Conservation (phyloP, 495 filamentous ascomycete genomes). For the Emericellopsis terricola region DNA sequence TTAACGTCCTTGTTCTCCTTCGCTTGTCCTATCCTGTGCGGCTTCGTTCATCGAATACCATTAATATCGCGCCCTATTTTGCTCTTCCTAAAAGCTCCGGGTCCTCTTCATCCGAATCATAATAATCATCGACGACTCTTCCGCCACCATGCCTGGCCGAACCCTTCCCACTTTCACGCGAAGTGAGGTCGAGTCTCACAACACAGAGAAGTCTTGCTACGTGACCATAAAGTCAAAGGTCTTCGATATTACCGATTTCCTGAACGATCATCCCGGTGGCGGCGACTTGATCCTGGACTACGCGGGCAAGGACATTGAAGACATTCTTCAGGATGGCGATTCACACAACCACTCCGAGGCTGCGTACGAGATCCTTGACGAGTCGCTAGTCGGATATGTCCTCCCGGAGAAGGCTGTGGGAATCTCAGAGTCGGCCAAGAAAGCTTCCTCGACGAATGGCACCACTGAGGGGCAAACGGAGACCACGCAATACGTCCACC, state of each 20-base stretch:
- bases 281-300: constrained; percentile 77
- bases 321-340: constrained; percentile 65
- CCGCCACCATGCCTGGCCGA: constrained; percentile 25
- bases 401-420: constrained; percentile 29
- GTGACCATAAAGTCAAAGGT: constrained; percentile 79
- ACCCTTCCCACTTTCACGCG: constrained; percentile 62
- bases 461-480: constrained; percentile 12
- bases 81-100: too few relatives aligned
- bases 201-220: constrained; percentile 72
- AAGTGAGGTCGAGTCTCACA: constrained; percentile 67
- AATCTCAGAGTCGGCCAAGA: constrained; percentile 10
- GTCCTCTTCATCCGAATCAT: too few relatives aligned
- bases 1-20: too few relatives aligned
- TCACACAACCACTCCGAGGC: constrained; percentile 78
- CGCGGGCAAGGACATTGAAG: constrained; percentile 69
- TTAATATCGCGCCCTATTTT: too few relatives aligned
- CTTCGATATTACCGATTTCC: constrained; percentile 84
- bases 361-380: constrained; percentile 82
- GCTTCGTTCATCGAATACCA: too few relatives aligned
- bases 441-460: constrained; percentile 9
- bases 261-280: constrained; percentile 81
- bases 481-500: constrained; percentile 26
- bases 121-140: too few relatives aligned
- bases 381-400: constrained; percentile 62
- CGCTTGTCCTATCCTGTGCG: too few relatives aligned